Evolutionary conservation across 352 stramenopile genomes (phyloP), one percentile per base, ranked within the genome.

Genomic region (Aphanomyces invadans): DNA sequence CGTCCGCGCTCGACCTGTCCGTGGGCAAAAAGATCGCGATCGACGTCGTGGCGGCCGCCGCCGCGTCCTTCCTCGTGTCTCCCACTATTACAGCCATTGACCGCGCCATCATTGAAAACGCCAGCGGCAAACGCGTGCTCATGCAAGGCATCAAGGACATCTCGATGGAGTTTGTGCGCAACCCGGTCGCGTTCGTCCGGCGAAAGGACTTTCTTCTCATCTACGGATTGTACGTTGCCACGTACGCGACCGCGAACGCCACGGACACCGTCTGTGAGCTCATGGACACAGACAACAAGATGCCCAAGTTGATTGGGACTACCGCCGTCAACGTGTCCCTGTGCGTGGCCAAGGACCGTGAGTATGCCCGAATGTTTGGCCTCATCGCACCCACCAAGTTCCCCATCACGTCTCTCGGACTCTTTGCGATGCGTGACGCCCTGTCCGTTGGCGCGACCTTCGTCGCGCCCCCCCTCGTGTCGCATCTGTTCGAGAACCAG

Each of bases 311-410:
- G 66, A 52, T 93, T 32, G 76, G 76, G 68, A 94, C 86, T 26
- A 94, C 87, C 5, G 75, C 82, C 12, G 88, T 95, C 57, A 96
- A 96, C 73, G 92, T 96, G 79, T 86, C 85, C 65, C 77, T 94
- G 48, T 92, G 84, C 61, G 91, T 96, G 55, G 83, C 85, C 62
- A 96, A 96, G 68, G 88, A 95, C 65, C 86, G 81, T 62, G 85
- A 82, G 21, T 96, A 95, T 65, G 86, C 88, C 39, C 78, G 79
- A 38, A 96, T 96, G 88, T 96, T 96, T 64, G 87, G 88, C 26
- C 81, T 89, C 53, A 83, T 87, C 51, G 77, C 73, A 4, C 85
- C 87, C 11, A 72, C 72, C 0, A 71, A 85, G 32, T 91, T 96
- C 54, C 85, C 86, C 9, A 68, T 95, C 25, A 68, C 78, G 21